Evolutionary conservation across 2,329 filamentous ascomycete species (phyloP).

Genomic region (Whalleya microplaca): DNA sequence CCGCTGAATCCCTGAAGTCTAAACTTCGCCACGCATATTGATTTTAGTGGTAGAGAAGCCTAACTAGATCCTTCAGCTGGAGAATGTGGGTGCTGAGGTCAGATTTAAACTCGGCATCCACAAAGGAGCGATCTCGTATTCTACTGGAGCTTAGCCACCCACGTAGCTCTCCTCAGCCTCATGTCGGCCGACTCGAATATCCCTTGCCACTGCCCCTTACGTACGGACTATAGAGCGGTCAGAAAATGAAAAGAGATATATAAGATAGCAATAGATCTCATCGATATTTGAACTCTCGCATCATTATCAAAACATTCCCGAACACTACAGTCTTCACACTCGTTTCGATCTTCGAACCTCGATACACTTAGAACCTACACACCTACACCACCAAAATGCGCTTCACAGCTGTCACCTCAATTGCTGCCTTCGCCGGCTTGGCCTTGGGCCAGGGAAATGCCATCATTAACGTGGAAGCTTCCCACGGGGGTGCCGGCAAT

Average conservation of each 20-base stretch:
- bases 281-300: too few species aligned
- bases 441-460: neutral
- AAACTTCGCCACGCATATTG: neutral
- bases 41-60: neutral
- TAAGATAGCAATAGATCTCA: too few species aligned
- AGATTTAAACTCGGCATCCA: neutral
- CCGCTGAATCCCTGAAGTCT: neutral
- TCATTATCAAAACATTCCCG: too few species aligned
- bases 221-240: too few species aligned
- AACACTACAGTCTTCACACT: neutral
- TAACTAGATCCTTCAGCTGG: neutral
- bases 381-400: neutral
- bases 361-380: too few species aligned
- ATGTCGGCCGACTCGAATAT: neutral
- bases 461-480: neutral
- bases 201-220: too few species aligned
- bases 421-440: neutral
- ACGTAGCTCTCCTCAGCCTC: neutral
- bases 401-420: neutral
- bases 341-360: too few species aligned
- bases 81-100: neutral
- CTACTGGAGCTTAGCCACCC: neutral
- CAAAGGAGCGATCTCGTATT: neutral
- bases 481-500: constrained; percentile 11
- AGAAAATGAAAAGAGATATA: neutral